phyloP scores from a whole-genome alignment of 371 early-diverging fungal species.

The Rhizopus arrhizus region DNA sequence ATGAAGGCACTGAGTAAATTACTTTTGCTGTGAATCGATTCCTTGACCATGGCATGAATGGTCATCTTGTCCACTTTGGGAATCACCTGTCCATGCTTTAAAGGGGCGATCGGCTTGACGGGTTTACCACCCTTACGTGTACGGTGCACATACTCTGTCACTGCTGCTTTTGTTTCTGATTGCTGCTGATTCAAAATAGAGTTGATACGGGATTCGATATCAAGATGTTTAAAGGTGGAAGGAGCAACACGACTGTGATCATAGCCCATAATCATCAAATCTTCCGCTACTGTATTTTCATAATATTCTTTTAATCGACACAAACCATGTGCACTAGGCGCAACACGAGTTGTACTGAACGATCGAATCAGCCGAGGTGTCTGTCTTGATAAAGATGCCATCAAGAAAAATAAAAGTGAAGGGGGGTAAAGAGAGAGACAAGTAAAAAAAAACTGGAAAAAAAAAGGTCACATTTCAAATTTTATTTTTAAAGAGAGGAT shows the following conservation, averaged over 20 bases:
- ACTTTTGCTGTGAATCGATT: conserved; percentile 86
- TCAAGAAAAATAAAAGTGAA: background rate
- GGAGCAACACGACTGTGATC: conserved; percentile 66
- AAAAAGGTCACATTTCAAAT: conserved; percentile 4
- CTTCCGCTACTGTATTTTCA: conserved; percentile 79
- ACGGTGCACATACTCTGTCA: conserved; percentile 28
- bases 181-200: conserved; percentile 27
- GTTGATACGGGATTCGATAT: conserved; percentile 42
- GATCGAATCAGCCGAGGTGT: conserved; percentile 10
- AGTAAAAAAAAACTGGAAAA: background rate
- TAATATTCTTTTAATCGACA: conserved; percentile 82
- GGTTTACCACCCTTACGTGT: conserved; percentile 64
- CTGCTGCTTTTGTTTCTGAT: background rate
- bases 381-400: too few relatives aligned
- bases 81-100: conserved; percentile 54
- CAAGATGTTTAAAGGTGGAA: conserved; percentile 39
- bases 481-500: conserved; percentile 18
- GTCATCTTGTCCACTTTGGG: conserved; percentile 71
- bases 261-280: conserved; percentile 83
- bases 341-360: conserved; percentile 31
- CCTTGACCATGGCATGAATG: conserved; percentile 81
- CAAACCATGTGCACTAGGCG: conserved; percentile 52
- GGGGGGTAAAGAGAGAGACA: too few relatives aligned
- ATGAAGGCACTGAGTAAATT: conserved; percentile 87
- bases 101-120: conserved; percentile 54